Base-by-base conservation (phyloP, 257 asterid species). In the Thymus mandschuricus region DNA sequence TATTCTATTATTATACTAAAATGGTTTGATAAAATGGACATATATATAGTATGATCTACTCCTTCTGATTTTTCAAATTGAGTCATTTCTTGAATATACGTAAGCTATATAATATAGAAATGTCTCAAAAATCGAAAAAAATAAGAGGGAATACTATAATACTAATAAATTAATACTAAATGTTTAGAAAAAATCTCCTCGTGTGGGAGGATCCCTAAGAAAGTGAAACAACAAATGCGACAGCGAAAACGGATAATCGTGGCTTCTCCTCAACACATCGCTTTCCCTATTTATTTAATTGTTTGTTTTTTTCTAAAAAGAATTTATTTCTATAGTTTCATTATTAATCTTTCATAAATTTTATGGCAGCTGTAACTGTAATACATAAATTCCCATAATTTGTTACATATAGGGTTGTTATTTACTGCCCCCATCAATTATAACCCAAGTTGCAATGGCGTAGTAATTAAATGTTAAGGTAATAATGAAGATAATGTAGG, bases 171-270 rank as follows among this genome's bases (percentile, higher is more conserved):
- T 3, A 35, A 1, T 1, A n/a, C n/a, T n/a, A 35, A 35, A 35
- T 7, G 8, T 1, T 1, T 6, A 49, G 1, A 60, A 60, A 48
- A 35, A 48, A 56, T 3, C 3, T 9, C 45, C 61, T 63, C 56
- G 80, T 76, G 72, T 28, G 66, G 35, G 57, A 50, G 29, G 8
- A 13, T 50, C 31, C 29, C 21, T n/a, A 64, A n/a, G 71, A 66
- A 67, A 61, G 10, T 55, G 76, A 64, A 64, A 74, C 55, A 34
- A 73, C 44, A 6, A 0, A 54, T 29, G 56, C 30, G 77, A 66
- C 67, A 45, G 10, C 28, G 60, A 58, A 44, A 38, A 38, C 41
- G 41, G 41, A 38, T 38, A 38, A 38, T 4, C 40, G 40, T 3
- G 51, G 13, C 15, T 10, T 12, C 55, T 40, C 70, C 41, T n/a